Percentiles rank a stretch among this genome's conserved stretches.
These are phyloP conservation scores for Aristolochia californica DNA, from an alignment of 164 flowering plant species.

Conservation along the genomic window DNA sequence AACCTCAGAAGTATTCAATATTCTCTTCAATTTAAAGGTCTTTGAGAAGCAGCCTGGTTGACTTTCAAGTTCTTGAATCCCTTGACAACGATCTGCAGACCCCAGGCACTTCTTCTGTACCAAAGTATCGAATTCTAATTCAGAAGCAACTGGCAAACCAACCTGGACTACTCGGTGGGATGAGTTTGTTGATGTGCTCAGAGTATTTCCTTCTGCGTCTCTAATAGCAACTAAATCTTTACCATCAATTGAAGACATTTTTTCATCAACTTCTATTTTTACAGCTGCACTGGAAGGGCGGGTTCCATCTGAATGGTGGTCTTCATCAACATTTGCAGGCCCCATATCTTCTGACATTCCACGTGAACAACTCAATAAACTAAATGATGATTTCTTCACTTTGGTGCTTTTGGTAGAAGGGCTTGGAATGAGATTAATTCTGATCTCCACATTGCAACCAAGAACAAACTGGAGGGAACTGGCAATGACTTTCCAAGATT, in stretches of 20 bases:
- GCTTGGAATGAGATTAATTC: constrained; percentile 39
- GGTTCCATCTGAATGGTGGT: constrained; percentile 27
- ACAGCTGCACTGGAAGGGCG: constrained; percentile 26
- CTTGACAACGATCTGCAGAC: constrained; percentile 4
- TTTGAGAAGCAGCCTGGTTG: constrained; percentile 42
- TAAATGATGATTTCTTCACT: constrained; percentile 34
- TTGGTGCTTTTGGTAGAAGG: constrained; percentile 23
- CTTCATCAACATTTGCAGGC: constrained; percentile 24
- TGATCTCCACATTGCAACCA: constrained; percentile 72
- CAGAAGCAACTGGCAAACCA: constrained; percentile 12
- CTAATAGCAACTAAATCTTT: constrained; percentile 31
- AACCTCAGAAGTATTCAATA: constrained; percentile 18
- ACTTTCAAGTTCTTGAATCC: constrained; percentile 25
- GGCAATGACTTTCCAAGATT: constrained; percentile 76
- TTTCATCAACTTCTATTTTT: constrained; percentile 19
- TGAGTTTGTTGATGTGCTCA: constrained; percentile 24
- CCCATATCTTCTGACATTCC: constrained; percentile 26
- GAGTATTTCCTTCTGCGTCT: constrained; percentile 44
- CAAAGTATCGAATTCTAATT: constrained; percentile 8
- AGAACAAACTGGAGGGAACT: constrained; percentile 55
- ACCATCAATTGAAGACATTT: constrained; percentile 16
- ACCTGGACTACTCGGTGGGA: constrained; percentile 19
- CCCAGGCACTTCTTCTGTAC: constrained; percentile 7
- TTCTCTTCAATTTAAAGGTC: constrained; percentile 21
- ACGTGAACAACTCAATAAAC: constrained; percentile 54